These are phyloP conservation scores for Mycena rebaudengoi DNA, from an alignment of 768 basidiomycete genomes.

Conservation along the genomic window DNA sequence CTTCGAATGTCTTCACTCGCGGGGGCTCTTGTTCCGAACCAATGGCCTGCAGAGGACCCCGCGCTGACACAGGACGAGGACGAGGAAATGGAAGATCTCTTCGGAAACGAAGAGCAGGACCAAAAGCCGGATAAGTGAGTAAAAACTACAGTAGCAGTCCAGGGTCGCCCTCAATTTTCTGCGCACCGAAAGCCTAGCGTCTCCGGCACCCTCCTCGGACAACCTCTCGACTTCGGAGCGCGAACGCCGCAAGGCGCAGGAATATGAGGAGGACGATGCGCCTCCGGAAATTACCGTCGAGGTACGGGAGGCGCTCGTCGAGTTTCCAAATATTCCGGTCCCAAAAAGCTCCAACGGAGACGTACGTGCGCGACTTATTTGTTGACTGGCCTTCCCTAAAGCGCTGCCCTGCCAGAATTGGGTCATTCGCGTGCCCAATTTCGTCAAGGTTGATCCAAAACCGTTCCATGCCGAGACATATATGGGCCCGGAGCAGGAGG, in stretches of 20 bases:
- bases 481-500: slow-evolving; percentile 83
- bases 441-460: slow-evolving; percentile 87
- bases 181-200: slow-evolving; percentile 41
- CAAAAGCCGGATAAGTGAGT: slow-evolving; percentile 61
- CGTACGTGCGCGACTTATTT: slow-evolving; percentile 54
- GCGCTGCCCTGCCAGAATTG: slow-evolving; percentile 65
- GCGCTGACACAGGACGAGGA: slow-evolving; percentile 43
- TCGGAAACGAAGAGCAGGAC: slow-evolving; percentile 73
- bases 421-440: slow-evolving; percentile 95
- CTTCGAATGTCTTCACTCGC: slow-evolving; percentile 74
- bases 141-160: slow-evolving; percentile 12
- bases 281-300: slow-evolving; percentile 62
- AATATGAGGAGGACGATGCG: slow-evolving; percentile 84
- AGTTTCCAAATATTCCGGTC: slow-evolving; percentile 88
- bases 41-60: slow-evolving; percentile 43
- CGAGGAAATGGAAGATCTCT: slow-evolving; percentile 80
- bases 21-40: slow-evolving; percentile 59
- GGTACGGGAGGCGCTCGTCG: slow-evolving; percentile 74
- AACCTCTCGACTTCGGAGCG: slow-evolving; percentile 66
- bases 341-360: slow-evolving; percentile 83
- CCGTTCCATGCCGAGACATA: slow-evolving; percentile 92
- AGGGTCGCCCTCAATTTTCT: slow-evolving; percentile 18
- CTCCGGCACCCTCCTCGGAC: slow-evolving; percentile 69
- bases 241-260: slow-evolving; percentile 73
- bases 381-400: slow-evolving; percentile 15